Percentiles rank a stretch among this genome's conserved stretches.
phyloP scores from a whole-genome alignment of 1,284 basidiomycete genomes.

The Abortiporus biennis region DNA sequence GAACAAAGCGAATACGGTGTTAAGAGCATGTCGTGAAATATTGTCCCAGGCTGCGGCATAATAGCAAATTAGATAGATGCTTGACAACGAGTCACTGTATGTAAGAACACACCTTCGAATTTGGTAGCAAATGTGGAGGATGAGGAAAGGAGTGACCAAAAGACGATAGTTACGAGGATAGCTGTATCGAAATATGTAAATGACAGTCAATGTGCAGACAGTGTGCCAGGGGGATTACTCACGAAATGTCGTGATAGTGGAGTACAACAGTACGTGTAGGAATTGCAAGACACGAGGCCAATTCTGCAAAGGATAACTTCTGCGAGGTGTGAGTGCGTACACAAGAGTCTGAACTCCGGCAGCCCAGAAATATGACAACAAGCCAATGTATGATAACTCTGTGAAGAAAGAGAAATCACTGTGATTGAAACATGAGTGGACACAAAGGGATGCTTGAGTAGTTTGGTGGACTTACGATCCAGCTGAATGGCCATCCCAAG shows the following conservation, averaged over 20 bases:
- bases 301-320: slow-evolving; percentile 47
- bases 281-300: slow-evolving; percentile 55
- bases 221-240: slow-evolving; percentile 23
- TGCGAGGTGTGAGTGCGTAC: slow-evolving; percentile 30
- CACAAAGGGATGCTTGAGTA: slow-evolving; percentile 12
- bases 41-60: slow-evolving; percentile 44
- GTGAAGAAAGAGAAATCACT: slow-evolving; percentile 67
- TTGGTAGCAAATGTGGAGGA: slow-evolving; percentile 33
- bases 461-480: too few relatives aligned
- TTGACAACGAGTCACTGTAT: neutral
- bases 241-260: slow-evolving; percentile 57
- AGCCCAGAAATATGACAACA: slow-evolving; percentile 58
- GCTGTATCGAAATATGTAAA: slow-evolving; percentile 32
- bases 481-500: too few relatives aligned
- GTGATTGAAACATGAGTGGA: neutral
- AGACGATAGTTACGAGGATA: slow-evolving; percentile 62
- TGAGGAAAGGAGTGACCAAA: slow-evolving; percentile 52
- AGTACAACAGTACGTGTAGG: slow-evolving; percentile 47
- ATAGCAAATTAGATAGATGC: slow-evolving; percentile 5
- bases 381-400: slow-evolving; percentile 53
- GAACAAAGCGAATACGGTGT: slow-evolving; percentile 48
- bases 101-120: slow-evolving; percentile 34
- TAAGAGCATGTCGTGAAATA: slow-evolving; percentile 58
- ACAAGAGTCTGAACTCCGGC: slow-evolving; percentile 46
- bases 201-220: slow-evolving; percentile 1